A percentile compares a stretch with the other conserved stretches of the same genome.
Evolutionary conservation across 139 green algal species (phyloP).

Genomic region (Tetradesmus lagerheimii): DNA sequence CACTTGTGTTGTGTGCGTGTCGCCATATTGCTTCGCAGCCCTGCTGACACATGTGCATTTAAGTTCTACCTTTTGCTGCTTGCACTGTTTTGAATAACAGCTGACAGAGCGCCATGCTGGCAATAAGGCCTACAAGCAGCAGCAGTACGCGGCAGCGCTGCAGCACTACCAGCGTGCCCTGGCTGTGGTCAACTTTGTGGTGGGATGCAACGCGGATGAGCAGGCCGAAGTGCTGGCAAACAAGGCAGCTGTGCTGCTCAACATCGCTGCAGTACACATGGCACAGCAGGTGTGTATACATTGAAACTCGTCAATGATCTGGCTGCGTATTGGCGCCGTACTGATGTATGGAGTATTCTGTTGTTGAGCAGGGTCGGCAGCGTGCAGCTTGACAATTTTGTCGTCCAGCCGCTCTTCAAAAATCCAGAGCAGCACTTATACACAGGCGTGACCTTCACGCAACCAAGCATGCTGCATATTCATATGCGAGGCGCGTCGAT

Average conservation of each 20-base stretch:
- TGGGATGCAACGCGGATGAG: conserved; percentile 60
- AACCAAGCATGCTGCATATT: too few relatives aligned
- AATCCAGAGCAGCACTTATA: too few relatives aligned
- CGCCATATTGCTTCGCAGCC: too few relatives aligned
- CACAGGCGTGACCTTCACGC: too few relatives aligned
- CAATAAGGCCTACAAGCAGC: conserved; percentile 60
- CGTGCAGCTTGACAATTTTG: too few relatives aligned
- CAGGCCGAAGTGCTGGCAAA: conserved; percentile 69
- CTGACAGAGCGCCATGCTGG: conserved; percentile 68
- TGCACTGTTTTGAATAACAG: conserved; percentile 43
- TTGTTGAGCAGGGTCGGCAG: too few relatives aligned
- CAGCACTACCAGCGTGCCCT: conserved; percentile 69
- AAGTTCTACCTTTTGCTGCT: background rate
- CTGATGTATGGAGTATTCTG: too few relatives aligned
- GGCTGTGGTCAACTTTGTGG: conserved; percentile 69
- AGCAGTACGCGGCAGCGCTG: conserved; percentile 57
- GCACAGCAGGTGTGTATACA: conserved; percentile 53
- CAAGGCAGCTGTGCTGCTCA: conserved; percentile 63
- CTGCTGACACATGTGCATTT: background rate
- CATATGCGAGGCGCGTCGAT: too few relatives aligned
- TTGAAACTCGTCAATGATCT: too few relatives aligned
- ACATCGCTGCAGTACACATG: conserved; percentile 74
- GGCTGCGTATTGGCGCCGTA: too few relatives aligned
- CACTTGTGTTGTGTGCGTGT: too few relatives aligned
- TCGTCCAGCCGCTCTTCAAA: too few relatives aligned